Base-by-base conservation (phyloP, 306 rosid species). In the Rosa chinensis region DNA sequence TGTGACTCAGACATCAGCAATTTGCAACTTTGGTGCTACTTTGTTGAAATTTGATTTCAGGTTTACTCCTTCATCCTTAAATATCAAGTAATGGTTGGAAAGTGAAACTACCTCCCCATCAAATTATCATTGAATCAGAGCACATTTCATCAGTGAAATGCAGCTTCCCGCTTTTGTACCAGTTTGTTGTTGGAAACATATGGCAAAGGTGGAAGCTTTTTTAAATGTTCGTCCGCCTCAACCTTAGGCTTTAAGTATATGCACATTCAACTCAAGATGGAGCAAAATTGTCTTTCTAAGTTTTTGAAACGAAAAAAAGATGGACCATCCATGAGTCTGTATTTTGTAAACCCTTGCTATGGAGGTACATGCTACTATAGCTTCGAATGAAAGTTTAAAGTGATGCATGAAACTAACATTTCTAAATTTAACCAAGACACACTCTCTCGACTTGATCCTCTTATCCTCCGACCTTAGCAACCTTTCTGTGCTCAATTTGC, bases 401-500 rank as follows among this genome's bases (percentile, higher is more conserved):
- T 37, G 11, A 32, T 4, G 12, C 23, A 28, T 63, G 47, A 47
- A 3, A 75, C 37, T 32, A 66, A 40, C 23, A 66, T 50, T 49
- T 21, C 74, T 13, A 7, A 50, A 35, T 4, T 8, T 8, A 42
- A 23, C 25, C 78, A 7, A 17, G 12, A 20, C 62, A 56, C 62
- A 0, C 21, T 17, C 8, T 56, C 28, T 6, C 8, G 12, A 14
- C 8, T 66, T 50, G 10, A 47, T 70, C 61, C 5, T 58, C 77
- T 88, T 86, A 94, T 82, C 86, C 86, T 81, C 89, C 86, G 49
- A 88, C 89, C 89, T 91, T 91, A 16, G 99, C 99, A 56, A 95
- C 98, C 84, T 92, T 95, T 80, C 99, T 87, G 56, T 81, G 92
- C 88, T 95, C 97, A 66, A 90, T 84, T 90, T 95, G 97, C 76